phyloP scores from a whole-genome alignment of 2,329 filamentous ascomycete genomes.

The Diaporthe vaccinii region DNA sequence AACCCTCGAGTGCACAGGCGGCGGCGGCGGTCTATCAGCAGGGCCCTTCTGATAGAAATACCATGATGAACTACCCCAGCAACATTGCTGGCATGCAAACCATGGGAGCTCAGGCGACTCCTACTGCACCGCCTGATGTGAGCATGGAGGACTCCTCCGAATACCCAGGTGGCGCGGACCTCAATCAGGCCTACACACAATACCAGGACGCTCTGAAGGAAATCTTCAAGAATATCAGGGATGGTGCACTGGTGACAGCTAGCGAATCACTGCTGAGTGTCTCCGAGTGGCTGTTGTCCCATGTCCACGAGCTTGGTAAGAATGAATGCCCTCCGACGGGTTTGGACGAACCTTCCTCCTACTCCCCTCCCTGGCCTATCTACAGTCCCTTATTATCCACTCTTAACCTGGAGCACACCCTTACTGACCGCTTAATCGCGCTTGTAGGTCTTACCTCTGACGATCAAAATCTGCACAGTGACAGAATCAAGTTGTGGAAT shows the following conservation, averaged over 20 bases:
- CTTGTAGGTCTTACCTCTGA: slow-evolving; percentile 85
- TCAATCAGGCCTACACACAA: slow-evolving; percentile 77
- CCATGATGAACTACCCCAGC: slow-evolving; percentile 68
- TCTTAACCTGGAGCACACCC: slow-evolving; percentile 15
- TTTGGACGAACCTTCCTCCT: background rate
- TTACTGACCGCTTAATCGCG: background rate
- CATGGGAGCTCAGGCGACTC: slow-evolving; percentile 57
- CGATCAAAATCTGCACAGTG: slow-evolving; percentile 79
- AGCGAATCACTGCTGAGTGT: slow-evolving; percentile 66
- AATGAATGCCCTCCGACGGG: background rate
- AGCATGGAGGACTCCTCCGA: slow-evolving; percentile 69
- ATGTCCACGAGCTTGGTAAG: slow-evolving; percentile 69
- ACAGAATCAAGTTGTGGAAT: slow-evolving; percentile 89
- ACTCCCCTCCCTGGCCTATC: background rate
- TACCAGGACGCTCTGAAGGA: slow-evolving; percentile 73
- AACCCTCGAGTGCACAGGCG: slow-evolving; percentile 62
- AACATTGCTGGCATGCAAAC: slow-evolving; percentile 61
- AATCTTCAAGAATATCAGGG: slow-evolving; percentile 80
- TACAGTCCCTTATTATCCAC: background rate
- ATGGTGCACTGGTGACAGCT: slow-evolving; percentile 62
- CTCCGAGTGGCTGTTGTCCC: slow-evolving; percentile 69
- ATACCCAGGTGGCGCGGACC: slow-evolving; percentile 65
- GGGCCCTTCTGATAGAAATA: slow-evolving; percentile 65
- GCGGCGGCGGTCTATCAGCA: slow-evolving; percentile 75
- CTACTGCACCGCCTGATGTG: slow-evolving; percentile 56